Percentiles rank a stretch among this genome's conserved stretches.
These are phyloP conservation scores for Solanum chmielewskii DNA, from an alignment of 257 asterid species.

Conservation along the genomic window DNA sequence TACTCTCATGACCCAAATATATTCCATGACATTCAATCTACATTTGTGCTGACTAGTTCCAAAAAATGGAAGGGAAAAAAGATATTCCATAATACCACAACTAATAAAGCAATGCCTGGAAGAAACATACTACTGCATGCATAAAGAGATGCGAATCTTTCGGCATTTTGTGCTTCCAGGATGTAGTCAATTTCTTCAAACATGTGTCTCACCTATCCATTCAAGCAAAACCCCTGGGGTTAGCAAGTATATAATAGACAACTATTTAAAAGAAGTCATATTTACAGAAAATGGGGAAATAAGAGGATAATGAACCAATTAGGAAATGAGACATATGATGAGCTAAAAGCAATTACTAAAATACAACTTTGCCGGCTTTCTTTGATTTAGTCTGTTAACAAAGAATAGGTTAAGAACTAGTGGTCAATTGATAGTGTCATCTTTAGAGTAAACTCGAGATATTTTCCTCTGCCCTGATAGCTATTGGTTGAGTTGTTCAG, in stretches of 20 bases:
- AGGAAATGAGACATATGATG: neutral
- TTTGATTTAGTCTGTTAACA: neutral
- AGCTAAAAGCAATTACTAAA: neutral
- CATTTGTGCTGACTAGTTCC: neutral
- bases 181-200: slow-evolving; percentile 95
- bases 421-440: neutral
- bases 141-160: slow-evolving; percentile 80
- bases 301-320: neutral
- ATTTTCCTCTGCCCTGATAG: neutral
- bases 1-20: neutral
- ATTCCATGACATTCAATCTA: neutral
- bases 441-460: neutral
- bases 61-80: neutral
- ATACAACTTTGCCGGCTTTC: neutral
- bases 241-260: slow-evolving; percentile 3
- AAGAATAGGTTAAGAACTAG: neutral
- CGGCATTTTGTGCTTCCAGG: slow-evolving; percentile 94
- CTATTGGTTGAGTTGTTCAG: neutral
- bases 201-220: slow-evolving; percentile 90
- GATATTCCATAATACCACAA: neutral
- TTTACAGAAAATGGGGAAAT: neutral
- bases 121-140: slow-evolving; percentile 52
- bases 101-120: neutral
- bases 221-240: slow-evolving; percentile 16
- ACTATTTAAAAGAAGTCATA: neutral